Percentiles rank a stretch among this genome's conserved stretches.
Conservation (phyloP, 208 protist species). For the Trypanosoma conorhini region DNA sequence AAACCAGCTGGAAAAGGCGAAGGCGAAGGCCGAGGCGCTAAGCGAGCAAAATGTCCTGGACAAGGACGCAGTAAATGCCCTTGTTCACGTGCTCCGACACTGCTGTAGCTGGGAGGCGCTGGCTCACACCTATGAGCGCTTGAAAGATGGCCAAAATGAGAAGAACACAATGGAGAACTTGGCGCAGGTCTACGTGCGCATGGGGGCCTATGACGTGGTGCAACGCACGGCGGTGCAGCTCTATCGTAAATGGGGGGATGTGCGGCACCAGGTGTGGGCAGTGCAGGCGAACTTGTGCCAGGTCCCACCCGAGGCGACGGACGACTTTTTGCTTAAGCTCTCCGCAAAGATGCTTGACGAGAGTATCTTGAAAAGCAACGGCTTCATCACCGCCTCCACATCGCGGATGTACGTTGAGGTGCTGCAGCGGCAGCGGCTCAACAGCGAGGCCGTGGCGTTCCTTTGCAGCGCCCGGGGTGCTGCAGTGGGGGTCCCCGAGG, state of each 20-base stretch:
- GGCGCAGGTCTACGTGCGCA: slow-evolving; percentile 76
- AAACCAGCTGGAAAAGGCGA: slow-evolving; percentile 36
- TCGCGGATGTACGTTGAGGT: slow-evolving; percentile 80
- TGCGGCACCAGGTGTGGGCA: slow-evolving; percentile 80
- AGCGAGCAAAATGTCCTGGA: slow-evolving; percentile 50
- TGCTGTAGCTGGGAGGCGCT: slow-evolving; percentile 74
- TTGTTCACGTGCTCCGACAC: slow-evolving; percentile 71
- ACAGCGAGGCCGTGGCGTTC: slow-evolving; percentile 57
- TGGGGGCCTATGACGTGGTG: slow-evolving; percentile 70
- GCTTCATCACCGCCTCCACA: slow-evolving; percentile 53
- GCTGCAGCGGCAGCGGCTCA: slow-evolving; percentile 66
- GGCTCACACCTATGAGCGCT: slow-evolving; percentile 59
- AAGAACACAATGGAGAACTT: slow-evolving; percentile 64
- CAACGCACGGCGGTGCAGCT: slow-evolving; percentile 66
- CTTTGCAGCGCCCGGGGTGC: slow-evolving; percentile 56
- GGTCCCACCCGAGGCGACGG: slow-evolving; percentile 60
- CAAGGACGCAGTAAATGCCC: slow-evolving; percentile 54
- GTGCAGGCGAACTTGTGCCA: slow-evolving; percentile 81
- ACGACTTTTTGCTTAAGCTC: slow-evolving; percentile 75
- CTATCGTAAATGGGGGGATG: slow-evolving; percentile 57
- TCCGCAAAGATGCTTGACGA: slow-evolving; percentile 67
- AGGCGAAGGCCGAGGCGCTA: slow-evolving; percentile 48
- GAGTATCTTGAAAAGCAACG: slow-evolving; percentile 64
- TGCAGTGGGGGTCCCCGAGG: slow-evolving; percentile 67
- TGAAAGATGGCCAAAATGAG: slow-evolving; percentile 57